Evolutionary conservation across 768 basidiomycete species (phyloP).

Genomic region (Suillus weaverae): DNA sequence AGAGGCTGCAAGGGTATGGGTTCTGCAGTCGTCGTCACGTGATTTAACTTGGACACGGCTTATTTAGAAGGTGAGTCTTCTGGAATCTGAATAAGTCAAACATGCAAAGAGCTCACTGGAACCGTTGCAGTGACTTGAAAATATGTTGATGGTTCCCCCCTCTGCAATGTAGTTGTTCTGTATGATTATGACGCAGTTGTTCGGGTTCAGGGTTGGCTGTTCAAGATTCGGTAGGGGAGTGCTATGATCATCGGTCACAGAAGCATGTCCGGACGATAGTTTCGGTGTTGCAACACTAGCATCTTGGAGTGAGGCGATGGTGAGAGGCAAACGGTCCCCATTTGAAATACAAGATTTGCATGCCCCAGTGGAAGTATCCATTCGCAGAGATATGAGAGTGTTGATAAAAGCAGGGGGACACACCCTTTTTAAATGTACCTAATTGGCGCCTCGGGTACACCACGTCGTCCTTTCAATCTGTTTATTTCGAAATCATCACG

Average conservation of each 20-base stretch:
- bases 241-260: neutral
- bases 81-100: neutral
- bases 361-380: neutral
- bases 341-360: neutral
- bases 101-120: neutral
- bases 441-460: no score
- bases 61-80: neutral
- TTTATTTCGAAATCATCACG: no score
- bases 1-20: neutral
- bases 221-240: neutral
- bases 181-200: neutral
- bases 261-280: neutral
- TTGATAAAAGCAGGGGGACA: neutral
- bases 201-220: neutral
- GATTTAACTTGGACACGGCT: neutral
- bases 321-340: neutral
- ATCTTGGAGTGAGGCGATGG: neutral
- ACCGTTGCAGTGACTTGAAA: neutral
- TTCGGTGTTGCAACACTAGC: neutral
- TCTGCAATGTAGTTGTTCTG: neutral
- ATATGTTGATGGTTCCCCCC: neutral
- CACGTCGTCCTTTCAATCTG: no score
- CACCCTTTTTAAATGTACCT: no score
- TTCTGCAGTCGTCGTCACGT: neutral
- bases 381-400: neutral